Percentiles rank a stretch among this genome's conserved stretches.
These are phyloP conservation scores for Annulohypoxylon truncatum DNA, from an alignment of 2,329 filamentous ascomycete genomes.

Conservation along the genomic window DNA sequence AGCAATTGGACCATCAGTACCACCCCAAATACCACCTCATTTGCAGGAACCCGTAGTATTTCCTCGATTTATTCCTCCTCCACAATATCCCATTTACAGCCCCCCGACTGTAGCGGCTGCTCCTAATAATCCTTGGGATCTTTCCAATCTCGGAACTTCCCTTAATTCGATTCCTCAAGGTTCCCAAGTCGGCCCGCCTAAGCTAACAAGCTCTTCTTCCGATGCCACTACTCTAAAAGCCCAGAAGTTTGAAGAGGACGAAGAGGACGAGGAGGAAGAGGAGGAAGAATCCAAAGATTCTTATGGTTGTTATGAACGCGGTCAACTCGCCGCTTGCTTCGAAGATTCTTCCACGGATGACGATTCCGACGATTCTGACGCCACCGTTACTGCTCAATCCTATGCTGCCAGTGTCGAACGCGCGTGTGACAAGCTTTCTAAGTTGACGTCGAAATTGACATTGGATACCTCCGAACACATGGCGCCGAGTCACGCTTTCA, in stretches of 20 bases:
- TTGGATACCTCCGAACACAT: slow-evolving; percentile 12
- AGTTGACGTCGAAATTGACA: neutral
- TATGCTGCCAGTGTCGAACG: slow-evolving; percentile 2
- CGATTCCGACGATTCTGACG: slow-evolving; percentile 19
- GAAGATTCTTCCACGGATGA: slow-evolving; percentile 8
- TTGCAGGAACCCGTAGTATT: too few species aligned
- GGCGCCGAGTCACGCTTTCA: slow-evolving; percentile 32
- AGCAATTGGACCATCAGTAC: neutral
- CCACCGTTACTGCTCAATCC: slow-evolving; percentile 23
- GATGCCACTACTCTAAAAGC: neutral
- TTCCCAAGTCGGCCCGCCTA: neutral
- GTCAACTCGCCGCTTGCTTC: neutral
- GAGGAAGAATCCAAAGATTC: neutral
- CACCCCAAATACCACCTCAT: neutral
- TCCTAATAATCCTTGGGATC: neutral
- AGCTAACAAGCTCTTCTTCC: neutral
- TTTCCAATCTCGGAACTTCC: neutral
- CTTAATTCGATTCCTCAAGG: neutral
- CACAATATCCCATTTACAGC: neutral
- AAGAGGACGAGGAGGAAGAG: neutral
- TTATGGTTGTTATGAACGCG: neutral
- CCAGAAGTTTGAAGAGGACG: neutral
- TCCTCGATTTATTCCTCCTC: neutral
- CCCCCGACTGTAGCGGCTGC: neutral
- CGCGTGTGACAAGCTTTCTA: neutral